Evolutionary conservation across 2,329 filamentous ascomycete species (phyloP), one percentile per base, ranked within the genome.

Genomic region (Chaetothyriales sp.): DNA sequence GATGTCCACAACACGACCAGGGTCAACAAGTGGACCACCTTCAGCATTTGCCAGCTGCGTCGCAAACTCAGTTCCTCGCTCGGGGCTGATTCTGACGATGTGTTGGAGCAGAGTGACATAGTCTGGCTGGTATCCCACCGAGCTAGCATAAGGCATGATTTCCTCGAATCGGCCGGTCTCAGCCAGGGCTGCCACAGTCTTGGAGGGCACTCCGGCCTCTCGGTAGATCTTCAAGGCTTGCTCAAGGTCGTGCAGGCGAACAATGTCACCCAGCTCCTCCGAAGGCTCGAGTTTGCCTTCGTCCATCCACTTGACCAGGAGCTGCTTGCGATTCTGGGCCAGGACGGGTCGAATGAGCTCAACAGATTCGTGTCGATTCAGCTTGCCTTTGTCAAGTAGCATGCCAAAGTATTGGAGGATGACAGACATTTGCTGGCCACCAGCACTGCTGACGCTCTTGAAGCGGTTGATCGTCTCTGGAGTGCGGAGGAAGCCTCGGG

Each of bases 371-470:
- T 94, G 85, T 65, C 83, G 81, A 71, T 98, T 98, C 45, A 98
- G 74, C 25, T 79, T 79, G 52, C 92, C 90, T 77, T 98, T 95
- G 66, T 98, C 93, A 32, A 98, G 77, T 44, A 98, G 76, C 79
- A 95, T 88, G 55, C 92, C 92, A 60, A 98, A 98, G 70, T 98
- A 98, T 66, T 96, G 92, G 49, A 98, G 76, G 53, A 95, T 95
- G 60, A 87, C 82, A 1, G 92, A 94, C 71, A 98, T 86, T 66
- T 93, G 85, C 10, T 39, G 32, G 44, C 87, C 66, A 7, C 65
- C 65, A 25, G 63, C 86, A 32, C 82, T 82, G 55, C 82, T 78
- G 15, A 93, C 75, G 51, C 79, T 80, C 78, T 96, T 96, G 73
- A 98, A 93, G 61, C 85, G 83, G 70, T 95, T 89, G 65, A 98